Base-by-base conservation (phyloP, 768 basidiomycete species). In the Artomyces pyxidatus region DNA sequence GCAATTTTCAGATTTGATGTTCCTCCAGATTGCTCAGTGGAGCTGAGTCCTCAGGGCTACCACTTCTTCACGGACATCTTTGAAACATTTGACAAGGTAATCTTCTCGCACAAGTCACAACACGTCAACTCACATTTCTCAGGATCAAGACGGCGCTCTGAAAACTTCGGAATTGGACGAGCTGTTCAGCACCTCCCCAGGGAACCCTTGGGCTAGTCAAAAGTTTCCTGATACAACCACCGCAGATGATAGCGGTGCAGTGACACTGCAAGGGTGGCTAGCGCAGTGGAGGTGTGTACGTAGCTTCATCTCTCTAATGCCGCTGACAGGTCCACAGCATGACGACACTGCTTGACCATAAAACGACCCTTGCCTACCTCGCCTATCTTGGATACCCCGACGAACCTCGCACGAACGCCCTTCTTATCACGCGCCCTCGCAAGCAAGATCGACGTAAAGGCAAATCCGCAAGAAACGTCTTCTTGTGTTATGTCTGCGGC, bases 61-160 rank as follows among this genome's bases (percentile, higher is more conserved):
- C 87, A 95, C 58, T 99, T 98, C 71, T 86, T 98, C 60, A 97
- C 95, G 0, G 94, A 96, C 52, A 81, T 95, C 30, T 99, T 98
- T 61, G 88, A 96, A 66, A 83, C 83, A 4, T 95, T 89, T 63
- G 95, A 99, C 71, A 91, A 95, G 71, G 92, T 83, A 50, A n/a
- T 60, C 49, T 29, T 26, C 1, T 11, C 25, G 22, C 28, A 11
- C 14, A 28, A 29, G 39, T 4, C 17, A 37, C 27, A 44, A 28
- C 21, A 14, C 26, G 23, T 17, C 43, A 19, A 41, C 16, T 44
- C 21, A 21, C 17, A 41, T 12, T 56, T 54, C 25, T 43, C 53
- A 93, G 90, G 95, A 98, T 63, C 85, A 92, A 68, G 95, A 99
- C 62, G 95, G 95, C 40, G 93, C 94, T 1, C 64, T 99, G 42